phyloP scores from a whole-genome alignment of 1,284 basidiomycete species.

The Fistulinella cinereoalba region DNA sequence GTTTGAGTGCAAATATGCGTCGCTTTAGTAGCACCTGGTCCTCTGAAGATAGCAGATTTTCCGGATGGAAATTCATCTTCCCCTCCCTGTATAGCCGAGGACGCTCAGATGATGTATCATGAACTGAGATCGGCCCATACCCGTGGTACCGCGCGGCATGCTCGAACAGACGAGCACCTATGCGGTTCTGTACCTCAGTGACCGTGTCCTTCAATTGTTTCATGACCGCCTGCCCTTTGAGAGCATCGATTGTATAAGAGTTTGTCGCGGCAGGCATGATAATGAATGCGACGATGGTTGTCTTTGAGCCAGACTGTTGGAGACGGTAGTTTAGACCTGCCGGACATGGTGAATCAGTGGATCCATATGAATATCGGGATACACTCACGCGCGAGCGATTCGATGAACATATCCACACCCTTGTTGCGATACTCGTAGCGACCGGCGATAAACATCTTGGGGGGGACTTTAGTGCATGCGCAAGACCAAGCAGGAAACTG shows the following conservation, averaged over 20 bases:
- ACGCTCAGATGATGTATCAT: background rate
- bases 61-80: conserved; percentile 70
- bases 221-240: conserved; percentile 97
- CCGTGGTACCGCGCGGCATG: conserved; percentile 91
- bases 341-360: conserved; percentile 5
- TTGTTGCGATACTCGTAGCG: conserved; percentile 99
- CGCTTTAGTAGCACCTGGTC: conserved; percentile 96
- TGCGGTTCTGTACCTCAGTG: conserved; percentile 88
- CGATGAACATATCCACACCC: conserved; percentile 99
- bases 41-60: conserved; percentile 82
- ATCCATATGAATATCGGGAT: background rate
- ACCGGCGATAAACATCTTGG: conserved; percentile 93
- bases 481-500: conserved; percentile 23
- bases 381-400: conserved; percentile 80
- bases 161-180: conserved; percentile 91
- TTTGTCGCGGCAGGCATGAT: conserved; percentile 97
- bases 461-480: conserved; percentile 8
- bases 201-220: conserved; percentile 96
- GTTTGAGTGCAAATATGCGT: conserved; percentile 93
- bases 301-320: conserved; percentile 75
- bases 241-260: conserved; percentile 95
- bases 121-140: conserved; percentile 39
- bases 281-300: conserved; percentile 95
- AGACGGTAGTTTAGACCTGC: conserved; percentile 81
- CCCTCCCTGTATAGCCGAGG: conserved; percentile 53